Conservation (phyloP, 2,329 filamentous ascomycete genomes). For the Botryotinia globosa region DNA sequence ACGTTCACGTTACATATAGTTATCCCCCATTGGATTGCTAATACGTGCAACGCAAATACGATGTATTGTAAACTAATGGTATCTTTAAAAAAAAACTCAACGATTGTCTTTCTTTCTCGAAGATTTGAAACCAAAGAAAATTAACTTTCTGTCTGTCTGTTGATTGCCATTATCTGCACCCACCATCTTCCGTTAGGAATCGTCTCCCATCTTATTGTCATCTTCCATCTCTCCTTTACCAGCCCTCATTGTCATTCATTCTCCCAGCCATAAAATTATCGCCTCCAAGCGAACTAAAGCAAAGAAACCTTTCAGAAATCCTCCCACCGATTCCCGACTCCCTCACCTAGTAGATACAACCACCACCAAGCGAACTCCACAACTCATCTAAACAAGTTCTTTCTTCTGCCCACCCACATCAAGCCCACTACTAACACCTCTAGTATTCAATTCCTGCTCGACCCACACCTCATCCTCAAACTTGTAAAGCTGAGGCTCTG, state of each 20-base stretch:
- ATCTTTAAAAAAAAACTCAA: background rate
- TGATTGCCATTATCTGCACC: background rate
- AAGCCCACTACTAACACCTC: constrained; percentile 6
- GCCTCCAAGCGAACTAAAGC: background rate
- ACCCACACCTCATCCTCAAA: constrained; percentile 21
- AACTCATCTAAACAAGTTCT: constrained; percentile 3
- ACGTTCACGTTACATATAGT: too few relatives aligned
- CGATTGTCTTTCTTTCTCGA: background rate
- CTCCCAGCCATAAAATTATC: background rate
- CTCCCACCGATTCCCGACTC: background rate
- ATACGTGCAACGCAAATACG: background rate
- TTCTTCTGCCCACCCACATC: background rate
- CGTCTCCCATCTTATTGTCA: accelerated
- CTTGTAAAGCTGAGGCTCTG: constrained; percentile 11
- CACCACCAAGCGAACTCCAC: background rate
- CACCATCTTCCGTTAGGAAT: background rate
- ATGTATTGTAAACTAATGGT: background rate
- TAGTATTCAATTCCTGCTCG: background rate
- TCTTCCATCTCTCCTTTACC: background rate
- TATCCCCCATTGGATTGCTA: too few relatives aligned
- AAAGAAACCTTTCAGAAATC: background rate
- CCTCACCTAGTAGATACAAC: background rate
- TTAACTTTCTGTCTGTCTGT: too few relatives aligned
- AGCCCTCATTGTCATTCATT: background rate
- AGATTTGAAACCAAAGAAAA: background rate